Evolutionary conservation across 1,284 basidiomycete genomes (phyloP), one percentile per base, ranked within the genome.

Genomic region (Ceratobasidium sp.): DNA sequence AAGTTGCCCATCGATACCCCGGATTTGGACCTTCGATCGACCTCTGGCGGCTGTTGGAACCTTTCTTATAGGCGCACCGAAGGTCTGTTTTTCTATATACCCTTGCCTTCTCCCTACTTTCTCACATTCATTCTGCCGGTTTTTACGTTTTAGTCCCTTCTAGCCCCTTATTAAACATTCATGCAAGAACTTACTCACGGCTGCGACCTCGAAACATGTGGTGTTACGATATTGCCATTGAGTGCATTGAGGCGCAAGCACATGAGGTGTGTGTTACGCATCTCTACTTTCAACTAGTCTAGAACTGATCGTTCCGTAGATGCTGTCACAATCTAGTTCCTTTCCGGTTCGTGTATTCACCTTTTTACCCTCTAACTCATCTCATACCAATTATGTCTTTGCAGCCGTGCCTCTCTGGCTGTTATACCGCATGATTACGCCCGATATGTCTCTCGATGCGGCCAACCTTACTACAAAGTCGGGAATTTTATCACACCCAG

Each of bases 401-500:
- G 6, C 19, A 51, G 49, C 15, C n/a, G 17, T 51, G 49, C 49
- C 49, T 6, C 49, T 19, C 6, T 51, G 49, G 11, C 49, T 51
- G 6, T 51, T 19, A 17, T n/a, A 51, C 49, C 11, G n/a, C 49
- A 51, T 17, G 49, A n/a, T 17, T 51, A 19, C 17, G 19, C 17
- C 17, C n/a, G 25, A 34, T 34, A 57, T 17, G 56, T 57, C 22
- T 8, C 56, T 5, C 17, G n/a, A 7, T 9, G 8, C 5, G 56
- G 56, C 32, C 25, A 29, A 15, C 25, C 32, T 13, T 57, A 57
- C 17, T 57, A 57, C 32, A 25, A 29, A 9, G 15, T 29, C 22
- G 56, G 22, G 13, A 57, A 57, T 22, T 57, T 57, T 57, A 57
- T 57, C 15, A 57, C 56, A 9, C 32, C 56, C n/a, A 57, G 56